Conservation (phyloP, 2,329 filamentous ascomycete species). For the Lasiodiplodia sp. region DNA sequence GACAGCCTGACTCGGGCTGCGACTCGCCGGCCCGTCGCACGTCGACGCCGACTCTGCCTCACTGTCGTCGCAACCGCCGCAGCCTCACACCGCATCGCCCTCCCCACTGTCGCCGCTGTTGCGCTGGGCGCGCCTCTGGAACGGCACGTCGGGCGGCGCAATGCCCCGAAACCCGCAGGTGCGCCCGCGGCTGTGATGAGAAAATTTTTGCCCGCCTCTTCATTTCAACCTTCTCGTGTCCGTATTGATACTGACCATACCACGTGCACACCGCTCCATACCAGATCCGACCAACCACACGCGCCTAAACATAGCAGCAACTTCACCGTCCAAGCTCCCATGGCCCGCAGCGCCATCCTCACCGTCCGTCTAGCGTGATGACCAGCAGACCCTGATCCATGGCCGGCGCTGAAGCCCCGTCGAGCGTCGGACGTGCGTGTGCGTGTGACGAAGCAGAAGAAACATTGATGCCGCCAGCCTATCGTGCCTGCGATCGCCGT, state of each 20-base stretch:
- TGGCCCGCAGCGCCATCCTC: conserved; percentile 20
- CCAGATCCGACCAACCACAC: conserved; percentile 12
- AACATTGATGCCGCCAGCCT: conserved; percentile 1
- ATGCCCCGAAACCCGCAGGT: conserved; percentile 6
- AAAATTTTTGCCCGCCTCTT: conserved; percentile 10
- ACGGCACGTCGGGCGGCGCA: conserved; percentile 2
- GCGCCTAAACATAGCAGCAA: not conserved
- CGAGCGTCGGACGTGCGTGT: not conserved
- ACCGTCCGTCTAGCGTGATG: conserved; percentile 19
- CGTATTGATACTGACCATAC: conserved; percentile 14
- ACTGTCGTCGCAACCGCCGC: not conserved
- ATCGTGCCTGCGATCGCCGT: not conserved
- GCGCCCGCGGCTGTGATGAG: not conserved
- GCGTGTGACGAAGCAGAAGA: conserved; percentile 1
- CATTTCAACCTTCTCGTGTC: not conserved
- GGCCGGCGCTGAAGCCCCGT: not conserved
- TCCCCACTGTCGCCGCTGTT: not conserved
- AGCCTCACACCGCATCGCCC: not conserved
- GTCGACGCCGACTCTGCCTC: not conserved
- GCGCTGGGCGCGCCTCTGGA: not conserved
- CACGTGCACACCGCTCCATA: conserved; percentile 25
- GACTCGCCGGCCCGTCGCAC: not conserved
- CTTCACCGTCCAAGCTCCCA: conserved; percentile 5
- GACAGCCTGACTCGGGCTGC: conserved; percentile 1
- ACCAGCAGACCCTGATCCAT: not conserved